Evolutionary conservation across 1,139 yeast genomes (phyloP).

Genomic region (Blastobotrys arbuscula): DNA sequence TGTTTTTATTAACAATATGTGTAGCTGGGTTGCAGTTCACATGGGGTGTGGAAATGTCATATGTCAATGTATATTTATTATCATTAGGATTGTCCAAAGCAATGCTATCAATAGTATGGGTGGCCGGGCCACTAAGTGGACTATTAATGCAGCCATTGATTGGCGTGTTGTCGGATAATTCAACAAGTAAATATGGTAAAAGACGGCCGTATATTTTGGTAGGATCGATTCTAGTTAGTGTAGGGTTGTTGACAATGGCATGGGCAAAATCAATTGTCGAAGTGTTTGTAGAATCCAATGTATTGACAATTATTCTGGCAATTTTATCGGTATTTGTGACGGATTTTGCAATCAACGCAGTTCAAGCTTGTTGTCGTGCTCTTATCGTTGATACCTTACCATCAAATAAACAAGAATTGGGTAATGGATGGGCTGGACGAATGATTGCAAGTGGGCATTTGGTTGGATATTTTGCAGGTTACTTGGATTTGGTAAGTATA

Average conservation of each 20-base stretch:
- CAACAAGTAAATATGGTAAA: slow-evolving; percentile 42
- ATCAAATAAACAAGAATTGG: slow-evolving; percentile 46
- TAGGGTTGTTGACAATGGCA: slow-evolving; percentile 43
- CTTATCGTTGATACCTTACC: slow-evolving; percentile 54
- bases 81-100: slow-evolving; percentile 52
- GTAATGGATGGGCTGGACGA: slow-evolving; percentile 72
- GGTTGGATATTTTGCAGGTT: slow-evolving; percentile 45
- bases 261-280: slow-evolving; percentile 40
- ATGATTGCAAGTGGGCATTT: slow-evolving; percentile 57
- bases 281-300: slow-evolving; percentile 11
- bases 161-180: slow-evolving; percentile 50
- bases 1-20: slow-evolving; percentile 33
- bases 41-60: slow-evolving; percentile 41
- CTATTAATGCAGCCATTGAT: slow-evolving; percentile 55
- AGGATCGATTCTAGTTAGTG: slow-evolving; percentile 45
- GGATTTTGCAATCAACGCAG: slow-evolving; percentile 53
- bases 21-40: slow-evolving; percentile 39
- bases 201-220: slow-evolving; percentile 50
- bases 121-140: slow-evolving; percentile 59
- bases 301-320: slow-evolving; percentile 39
- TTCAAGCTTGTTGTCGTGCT: slow-evolving; percentile 57
- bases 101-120: slow-evolving; percentile 50
- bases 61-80: slow-evolving; percentile 37
- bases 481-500: slow-evolving; percentile 37
- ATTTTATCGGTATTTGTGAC: slow-evolving; percentile 45